Percentiles rank a stretch among this genome's conserved stretches.
Evolutionary conservation across 2,329 filamentous ascomycete genomes (phyloP).

Genomic region (Fusarium falciforme): DNA sequence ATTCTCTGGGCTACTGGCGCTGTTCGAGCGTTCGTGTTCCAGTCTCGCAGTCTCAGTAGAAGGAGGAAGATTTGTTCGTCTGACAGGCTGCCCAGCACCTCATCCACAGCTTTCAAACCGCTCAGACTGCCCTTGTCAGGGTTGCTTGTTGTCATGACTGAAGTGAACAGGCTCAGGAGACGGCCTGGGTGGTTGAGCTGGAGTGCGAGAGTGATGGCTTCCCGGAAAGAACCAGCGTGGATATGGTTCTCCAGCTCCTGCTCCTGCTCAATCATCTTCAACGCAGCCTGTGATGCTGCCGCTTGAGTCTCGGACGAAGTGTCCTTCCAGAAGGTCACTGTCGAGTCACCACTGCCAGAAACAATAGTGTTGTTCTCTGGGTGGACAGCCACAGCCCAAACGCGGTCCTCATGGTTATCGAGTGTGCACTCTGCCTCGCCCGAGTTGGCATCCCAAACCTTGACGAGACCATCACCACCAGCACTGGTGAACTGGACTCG

Average conservation of each 20-base stretch:
- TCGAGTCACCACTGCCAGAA: slow-evolving; percentile 92
- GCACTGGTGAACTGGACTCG: slow-evolving; percentile 83
- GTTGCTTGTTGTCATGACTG: slow-evolving; percentile 73
- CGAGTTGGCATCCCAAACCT: slow-evolving; percentile 90
- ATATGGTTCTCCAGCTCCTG: slow-evolving; percentile 95
- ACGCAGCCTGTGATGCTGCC: slow-evolving; percentile 77
- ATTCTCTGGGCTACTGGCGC: slow-evolving; percentile 88
- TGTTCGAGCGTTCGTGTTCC: slow-evolving; percentile 96
- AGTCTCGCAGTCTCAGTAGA: slow-evolving; percentile 86
- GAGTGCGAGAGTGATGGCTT: slow-evolving; percentile 91
- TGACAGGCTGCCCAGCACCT: slow-evolving; percentile 81
- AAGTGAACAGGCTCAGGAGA: slow-evolving; percentile 84
- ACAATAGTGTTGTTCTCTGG: slow-evolving; percentile 78
- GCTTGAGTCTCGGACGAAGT: slow-evolving; percentile 85
- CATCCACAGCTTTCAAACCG: slow-evolving; percentile 79
- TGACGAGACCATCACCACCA: slow-evolving; percentile 93
- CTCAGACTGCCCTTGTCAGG: slow-evolving; percentile 73
- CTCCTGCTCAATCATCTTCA: slow-evolving; percentile 89
- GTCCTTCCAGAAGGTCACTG: slow-evolving; percentile 95
- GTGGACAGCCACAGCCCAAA: slow-evolving; percentile 88
- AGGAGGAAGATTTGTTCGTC: slow-evolving; percentile 89
- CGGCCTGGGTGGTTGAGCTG: slow-evolving; percentile 94
- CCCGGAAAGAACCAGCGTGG: slow-evolving; percentile 85
- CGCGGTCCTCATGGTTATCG: slow-evolving; percentile 96
- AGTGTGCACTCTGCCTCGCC: slow-evolving; percentile 90